Evolutionary conservation across 768 basidiomycete species (phyloP), one percentile per base, ranked within the genome.

Genomic region (Boletus vermiculosoides): DNA sequence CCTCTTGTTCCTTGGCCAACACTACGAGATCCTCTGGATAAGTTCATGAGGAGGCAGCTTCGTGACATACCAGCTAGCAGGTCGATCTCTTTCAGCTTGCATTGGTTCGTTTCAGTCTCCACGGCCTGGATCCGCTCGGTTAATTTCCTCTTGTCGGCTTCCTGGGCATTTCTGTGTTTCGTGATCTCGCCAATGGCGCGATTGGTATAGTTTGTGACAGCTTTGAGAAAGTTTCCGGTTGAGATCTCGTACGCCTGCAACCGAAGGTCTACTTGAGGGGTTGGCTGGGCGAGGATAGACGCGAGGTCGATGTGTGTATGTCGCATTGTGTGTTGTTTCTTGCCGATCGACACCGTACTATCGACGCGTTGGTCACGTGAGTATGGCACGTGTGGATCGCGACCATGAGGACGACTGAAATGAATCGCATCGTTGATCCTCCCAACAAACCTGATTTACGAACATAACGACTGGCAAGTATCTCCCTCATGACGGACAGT

Each of bases 1-100:
- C 90, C 54, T 87, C 85, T 56, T 85, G 83, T 66, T 92, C 90
- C 52, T 77, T 74, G 62, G 83, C 85, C 49, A 92, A 71, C 11
- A 81, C 89, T 89, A 57, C 22, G 13, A 31, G 6, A 31, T 31
- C 16, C 8, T 44, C 40, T 36, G 6, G 25, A 28, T 45, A 12
- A 23, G 39, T 45, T n/a, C 15, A 47, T 36, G 18, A 18, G 5
- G 9, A 36, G n/a, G 10, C 40, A 5, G 62, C 28, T 23, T 20
- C 54, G 34, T 34, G 16, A 75, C 83, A n/a, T 69, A 93, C 92
- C 82, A 54, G 83, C 81, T 3, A 92, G 79, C 54, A 95, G 79
- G 50, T 90, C 86, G 31, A 92, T 86, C 72, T 94, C 93, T 64
- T 78, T 81, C 50, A 89, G 67, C 62, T 92, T 90, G 73, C 89